phyloP scores from a whole-genome alignment of 2,329 filamentous ascomycete species.

The Seiridium unicorne region DNA sequence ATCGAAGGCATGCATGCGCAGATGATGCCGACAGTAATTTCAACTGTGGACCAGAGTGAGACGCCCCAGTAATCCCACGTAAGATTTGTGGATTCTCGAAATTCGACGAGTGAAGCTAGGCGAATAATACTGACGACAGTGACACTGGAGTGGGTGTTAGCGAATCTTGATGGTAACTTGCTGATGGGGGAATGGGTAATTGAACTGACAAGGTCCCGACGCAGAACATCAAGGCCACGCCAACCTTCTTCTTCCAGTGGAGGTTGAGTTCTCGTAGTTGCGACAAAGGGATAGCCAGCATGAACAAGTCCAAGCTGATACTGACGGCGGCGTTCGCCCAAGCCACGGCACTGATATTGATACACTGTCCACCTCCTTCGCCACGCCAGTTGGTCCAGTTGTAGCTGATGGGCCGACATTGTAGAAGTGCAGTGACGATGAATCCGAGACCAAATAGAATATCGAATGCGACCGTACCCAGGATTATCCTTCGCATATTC shows the following conservation, averaged over 20 bases:
- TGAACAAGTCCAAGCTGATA: constrained; percentile 39
- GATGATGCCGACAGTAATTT: constrained; percentile 25
- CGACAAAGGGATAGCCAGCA: constrained; percentile 41
- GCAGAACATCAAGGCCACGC: constrained; percentile 45
- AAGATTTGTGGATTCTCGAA: constrained; percentile 26
- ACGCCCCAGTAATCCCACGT: constrained; percentile 28
- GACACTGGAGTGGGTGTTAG: constrained; percentile 13
- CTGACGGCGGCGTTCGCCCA: constrained; percentile 37
- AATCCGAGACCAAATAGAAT: constrained; percentile 20
- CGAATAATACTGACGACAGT: constrained; percentile 31
- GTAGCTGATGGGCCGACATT: constrained; percentile 31
- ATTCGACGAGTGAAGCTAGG: constrained; percentile 26
- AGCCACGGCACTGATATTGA: constrained; percentile 30
- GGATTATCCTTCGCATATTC: constrained; percentile 12
- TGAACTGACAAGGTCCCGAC: constrained; percentile 35
- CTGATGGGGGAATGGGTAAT: constrained; percentile 2
- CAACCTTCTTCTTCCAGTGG: constrained; percentile 46
- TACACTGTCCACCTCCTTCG: constrained; percentile 24
- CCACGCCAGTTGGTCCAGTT: constrained; percentile 37
- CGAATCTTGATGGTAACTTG: constrained; percentile 7
- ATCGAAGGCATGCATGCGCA: constrained; percentile 12
- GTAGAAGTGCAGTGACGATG: constrained; percentile 23
- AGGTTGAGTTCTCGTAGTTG: constrained; percentile 38
- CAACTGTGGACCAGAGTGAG: constrained; percentile 31
- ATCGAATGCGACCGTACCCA: constrained; percentile 20